Base-by-base conservation (phyloP, 352 stramenopile species). In the Pythium dissimile region DNA sequence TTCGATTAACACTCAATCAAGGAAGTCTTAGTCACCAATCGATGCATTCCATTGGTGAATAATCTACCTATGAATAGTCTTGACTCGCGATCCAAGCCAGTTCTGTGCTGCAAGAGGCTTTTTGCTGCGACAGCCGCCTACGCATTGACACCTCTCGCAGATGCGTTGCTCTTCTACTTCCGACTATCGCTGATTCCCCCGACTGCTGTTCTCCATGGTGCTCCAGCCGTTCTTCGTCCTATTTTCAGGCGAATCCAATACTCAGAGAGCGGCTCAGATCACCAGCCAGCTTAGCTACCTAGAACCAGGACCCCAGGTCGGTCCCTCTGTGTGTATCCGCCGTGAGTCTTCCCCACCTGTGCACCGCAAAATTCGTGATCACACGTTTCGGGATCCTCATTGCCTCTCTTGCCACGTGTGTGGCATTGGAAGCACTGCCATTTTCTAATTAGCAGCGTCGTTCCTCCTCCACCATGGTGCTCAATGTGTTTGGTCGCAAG, bases 401-500 rank as follows among this genome's bases (percentile, higher is more conserved):
- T 69, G 41, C 34, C 8, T 50, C 30, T 61, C 54, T 61, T 61
- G 62, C 54, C 52, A 38, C 46, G 39, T 62, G n/a, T n/a, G n/a
- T n/a, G n/a, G n/a, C n/a, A n/a, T n/a, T n/a, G n/a, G n/a, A n/a
- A n/a, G n/a, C n/a, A n/a, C n/a, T n/a, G n/a, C n/a, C n/a, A n/a
- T n/a, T n/a, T n/a, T n/a, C n/a, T n/a, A n/a, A n/a, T n/a, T n/a
- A n/a, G n/a, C n/a, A n/a, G 38, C 18, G 12, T 37, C 21, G 48
- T 52, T 47, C 15, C 28, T 30, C 18, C 32, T 18, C 8, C 2
- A 67, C 18, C 43, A 92, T 92, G 82, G 80, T 93, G 59, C 59
- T 89, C 62, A 88, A 86, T 59, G 75, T 92, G 46, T 95, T 93
- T 66, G 59, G 70, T 20, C 83, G 83, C 41, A 86, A 87, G 42